phyloP scores from a whole-genome alignment of 208 protist genomes.

The Trypanosoma conorhini region DNA sequence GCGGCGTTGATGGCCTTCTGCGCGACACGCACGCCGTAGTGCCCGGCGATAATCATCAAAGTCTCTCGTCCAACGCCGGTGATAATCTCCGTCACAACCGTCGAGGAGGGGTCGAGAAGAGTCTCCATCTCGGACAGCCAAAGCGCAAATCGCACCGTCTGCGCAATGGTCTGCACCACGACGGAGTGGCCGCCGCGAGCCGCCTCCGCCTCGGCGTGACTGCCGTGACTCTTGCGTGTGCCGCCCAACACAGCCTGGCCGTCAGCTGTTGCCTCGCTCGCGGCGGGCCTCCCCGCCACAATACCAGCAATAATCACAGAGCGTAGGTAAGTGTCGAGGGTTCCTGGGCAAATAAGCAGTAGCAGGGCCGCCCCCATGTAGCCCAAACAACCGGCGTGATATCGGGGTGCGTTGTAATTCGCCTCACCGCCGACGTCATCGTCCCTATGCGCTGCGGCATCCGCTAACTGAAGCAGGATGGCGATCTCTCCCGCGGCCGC shows the following conservation, averaged over 20 bases:
- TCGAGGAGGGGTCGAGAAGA: slow-evolving; percentile 44
- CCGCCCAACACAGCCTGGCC: not conserved
- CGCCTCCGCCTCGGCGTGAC: not conserved
- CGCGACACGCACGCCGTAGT: slow-evolving; percentile 62
- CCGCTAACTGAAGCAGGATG: slow-evolving; percentile 72
- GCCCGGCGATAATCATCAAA: slow-evolving; percentile 45
- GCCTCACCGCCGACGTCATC: slow-evolving; percentile 1
- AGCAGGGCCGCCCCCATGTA: slow-evolving; percentile 68
- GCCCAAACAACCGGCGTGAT: slow-evolving; percentile 44
- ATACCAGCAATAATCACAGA: slow-evolving; percentile 35
- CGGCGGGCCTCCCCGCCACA: slow-evolving; percentile 3
- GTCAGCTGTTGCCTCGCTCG: not conserved
- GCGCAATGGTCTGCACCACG: slow-evolving; percentile 50
- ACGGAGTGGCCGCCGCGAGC: slow-evolving; percentile 28
- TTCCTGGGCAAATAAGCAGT: slow-evolving; percentile 62
- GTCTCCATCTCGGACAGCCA: slow-evolving; percentile 54
- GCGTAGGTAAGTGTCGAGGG: slow-evolving; percentile 57
- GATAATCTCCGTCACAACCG: slow-evolving; percentile 33
- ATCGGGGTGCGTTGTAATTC: slow-evolving; percentile 18
- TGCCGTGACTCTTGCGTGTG: not conserved
- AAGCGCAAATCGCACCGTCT: slow-evolving; percentile 59
- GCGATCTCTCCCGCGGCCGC: slow-evolving; percentile 80
- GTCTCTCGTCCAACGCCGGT: slow-evolving; percentile 51
- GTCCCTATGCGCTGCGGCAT: slow-evolving; percentile 23
- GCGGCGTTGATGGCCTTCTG: slow-evolving; percentile 31